Conservation (phyloP, 257 asterid genomes). For the Nicotiana undulata region DNA sequence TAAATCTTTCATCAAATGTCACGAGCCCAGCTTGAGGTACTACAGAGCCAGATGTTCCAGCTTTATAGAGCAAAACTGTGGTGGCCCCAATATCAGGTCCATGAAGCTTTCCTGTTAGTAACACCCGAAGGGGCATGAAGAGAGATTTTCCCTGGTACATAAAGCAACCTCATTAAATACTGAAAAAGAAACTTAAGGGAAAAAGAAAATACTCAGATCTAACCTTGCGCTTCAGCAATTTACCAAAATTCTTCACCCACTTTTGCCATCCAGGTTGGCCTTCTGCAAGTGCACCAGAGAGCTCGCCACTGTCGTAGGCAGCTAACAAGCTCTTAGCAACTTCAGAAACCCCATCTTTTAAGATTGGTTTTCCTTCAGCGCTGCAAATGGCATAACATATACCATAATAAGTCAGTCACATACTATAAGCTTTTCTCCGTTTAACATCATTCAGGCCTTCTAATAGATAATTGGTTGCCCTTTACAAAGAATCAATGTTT, state of each 20-base stretch:
- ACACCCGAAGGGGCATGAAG: slow-evolving; percentile 86
- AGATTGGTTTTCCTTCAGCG: slow-evolving; percentile 51
- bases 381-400: slow-evolving; percentile 31
- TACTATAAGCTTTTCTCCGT: not conserved
- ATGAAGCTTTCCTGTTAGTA: slow-evolving; percentile 86
- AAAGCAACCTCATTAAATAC: not conserved
- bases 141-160: slow-evolving; percentile 80
- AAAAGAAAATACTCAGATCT: not conserved
- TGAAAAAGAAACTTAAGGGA: not conserved
- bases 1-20: slow-evolving; percentile 54
- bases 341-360: slow-evolving; percentile 70
- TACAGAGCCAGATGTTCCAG: slow-evolving; percentile 46
- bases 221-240: slow-evolving; percentile 87
- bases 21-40: slow-evolving; percentile 47
- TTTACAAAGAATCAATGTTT: not conserved
- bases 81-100: slow-evolving; percentile 90
- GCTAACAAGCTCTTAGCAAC: slow-evolving; percentile 65
- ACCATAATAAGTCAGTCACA: not conserved
- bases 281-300: slow-evolving; percentile 64
- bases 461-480: not conserved
- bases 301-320: slow-evolving; percentile 76
- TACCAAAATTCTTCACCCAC: slow-evolving; percentile 91
- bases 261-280: slow-evolving; percentile 74
- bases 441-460: not conserved
- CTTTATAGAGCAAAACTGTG: slow-evolving; percentile 57